Percentiles rank a stretch among this genome's conserved stretches.
Conservation (phyloP, 257 asterid genomes). For the Fraxinus americana region DNA sequence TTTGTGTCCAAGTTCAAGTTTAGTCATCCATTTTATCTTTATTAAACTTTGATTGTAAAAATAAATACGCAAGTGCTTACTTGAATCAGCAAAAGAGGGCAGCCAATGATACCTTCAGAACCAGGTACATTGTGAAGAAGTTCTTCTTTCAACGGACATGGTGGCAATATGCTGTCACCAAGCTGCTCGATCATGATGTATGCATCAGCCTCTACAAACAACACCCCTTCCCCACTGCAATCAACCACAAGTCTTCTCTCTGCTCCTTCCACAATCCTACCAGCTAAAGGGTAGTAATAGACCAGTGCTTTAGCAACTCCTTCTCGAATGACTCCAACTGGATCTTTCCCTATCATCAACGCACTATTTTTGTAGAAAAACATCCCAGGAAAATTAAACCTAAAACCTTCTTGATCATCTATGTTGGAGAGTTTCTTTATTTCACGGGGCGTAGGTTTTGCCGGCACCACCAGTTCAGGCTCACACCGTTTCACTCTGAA, state of each 20-base stretch:
- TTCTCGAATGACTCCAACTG: slow-evolving; percentile 23
- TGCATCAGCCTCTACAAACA: slow-evolving; percentile 36
- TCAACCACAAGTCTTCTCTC: slow-evolving; percentile 30
- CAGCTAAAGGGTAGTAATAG: slow-evolving; percentile 36
- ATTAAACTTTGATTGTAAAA: too few relatives aligned
- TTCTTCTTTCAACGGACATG: slow-evolving; percentile 27
- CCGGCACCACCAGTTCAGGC: background rate
- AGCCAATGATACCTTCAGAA: background rate
- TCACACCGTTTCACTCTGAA: background rate
- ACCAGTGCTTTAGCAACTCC: slow-evolving; percentile 31
- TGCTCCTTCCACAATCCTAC: slow-evolving; percentile 27
- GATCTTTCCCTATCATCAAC: slow-evolving; percentile 19
- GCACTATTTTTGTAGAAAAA: slow-evolving; percentile 6
- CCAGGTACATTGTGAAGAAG: slow-evolving; percentile 3
- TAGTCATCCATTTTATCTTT: too few relatives aligned
- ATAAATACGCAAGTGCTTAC: background rate
- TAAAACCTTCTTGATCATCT: slow-evolving; percentile 19
- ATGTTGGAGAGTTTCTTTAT: slow-evolving; percentile 18
- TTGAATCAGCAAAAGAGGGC: slow-evolving; percentile 7
- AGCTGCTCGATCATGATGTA: slow-evolving; percentile 23
- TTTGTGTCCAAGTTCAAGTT: too few relatives aligned
- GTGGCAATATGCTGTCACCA: slow-evolving; percentile 27
- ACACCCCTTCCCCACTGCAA: slow-evolving; percentile 30
- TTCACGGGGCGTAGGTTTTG: slow-evolving; percentile 19
- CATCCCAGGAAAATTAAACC: slow-evolving; percentile 15